Base-by-base conservation (phyloP, 352 stramenopile species). In the Phytophthora colocasiae region DNA sequence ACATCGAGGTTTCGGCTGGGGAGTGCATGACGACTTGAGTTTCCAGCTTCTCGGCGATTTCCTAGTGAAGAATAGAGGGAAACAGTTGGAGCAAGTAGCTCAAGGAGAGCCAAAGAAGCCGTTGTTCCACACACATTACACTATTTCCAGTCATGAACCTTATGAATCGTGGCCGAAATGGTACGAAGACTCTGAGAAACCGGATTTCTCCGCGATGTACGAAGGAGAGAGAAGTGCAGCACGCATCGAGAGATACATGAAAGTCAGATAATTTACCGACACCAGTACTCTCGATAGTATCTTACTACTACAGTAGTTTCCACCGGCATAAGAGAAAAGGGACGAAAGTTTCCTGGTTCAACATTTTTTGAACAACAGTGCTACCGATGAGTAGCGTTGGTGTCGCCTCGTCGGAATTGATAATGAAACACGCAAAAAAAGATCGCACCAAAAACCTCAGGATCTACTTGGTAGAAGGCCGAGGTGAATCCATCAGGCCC, bases 231-330 rank as follows among this genome's bases (percentile, higher is more conserved):
- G 74, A 41, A 60, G 74, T 38, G 57, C 57, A 0, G 63, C 80
- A 31, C 57, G 77, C 8, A 70, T 85, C 6, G 48, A 80, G 47
- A 73, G 77, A 31, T 89, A 91, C 26, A 67, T 81, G 22, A 70
- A 89, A 54, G 73, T 87, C 52, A 66, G 82, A 19, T 87, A 86
- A 50, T 91, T 81, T 52, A 73, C 73, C 0, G 82, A 91, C 65
- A 82, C 1, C 19, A 22, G 19, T 22, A 22, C 19, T 22, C 19
- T 22, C 19, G 19, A 22, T 22, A 22, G 19, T 22, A 22, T 22
- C 19, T 22, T n/a, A n/a, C n/a, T n/a, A n/a, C n/a, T n/a, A n/a
- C n/a, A n/a, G n/a, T 22, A 22, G 19, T 22, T 22, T 22, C 19
- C 19, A 22, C 19, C 19, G 19, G 19, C 19, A 22, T 22, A 22